Evolutionary conservation across 495 filamentous ascomycete genomes (phyloP), one percentile per base, ranked within the genome.

Genomic region (Podospora fimiseda): DNA sequence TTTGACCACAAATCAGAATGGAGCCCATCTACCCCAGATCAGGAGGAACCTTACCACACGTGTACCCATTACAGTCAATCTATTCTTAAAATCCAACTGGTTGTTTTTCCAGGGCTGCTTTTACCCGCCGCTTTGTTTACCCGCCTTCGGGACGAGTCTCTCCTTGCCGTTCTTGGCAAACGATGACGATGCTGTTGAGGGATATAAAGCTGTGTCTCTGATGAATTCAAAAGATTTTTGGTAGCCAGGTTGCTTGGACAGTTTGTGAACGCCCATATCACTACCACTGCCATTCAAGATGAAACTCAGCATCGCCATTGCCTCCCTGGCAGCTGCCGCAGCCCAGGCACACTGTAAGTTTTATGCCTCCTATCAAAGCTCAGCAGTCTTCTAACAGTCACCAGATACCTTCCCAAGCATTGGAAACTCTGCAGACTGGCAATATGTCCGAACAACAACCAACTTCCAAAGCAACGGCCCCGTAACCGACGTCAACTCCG

Each of bases 391-490:
- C n/a, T n/a, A n/a, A n/a, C n/a, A n/a, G n/a, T n/a, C n/a, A n/a
- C n/a, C n/a, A 66, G 64, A 69, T 51, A 64, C 41, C n/a, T 54
- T 64, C 43, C 60, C 60, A 36, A 65, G 67, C 53, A 58, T 66
- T 2, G 67, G 48, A 37, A 67, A 60, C 30, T 54, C 72, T 2
- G 51, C 56, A 30, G 67, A 72, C 49, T 80, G 75, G 76, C 67
- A 74, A 30, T 75, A 73, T 39, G 75, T 78, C 46, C 74, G 75
- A 21, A 64, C 62, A 50, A 70, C 71, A 9, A 60, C 61, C 45
- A 80, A 80, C 67, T 76, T 66, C 69, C 71, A 79, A 58, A 71
- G 66, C 64, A 78, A 78, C 55, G 74, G 73, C 2, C 74, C 74
- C 22, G 74, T 78, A 27, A 74, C 74, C 9, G 69, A 77, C 58